Base-by-base conservation (phyloP, 2,329 filamentous ascomycete genomes). In the Pezicula radicicola region DNA sequence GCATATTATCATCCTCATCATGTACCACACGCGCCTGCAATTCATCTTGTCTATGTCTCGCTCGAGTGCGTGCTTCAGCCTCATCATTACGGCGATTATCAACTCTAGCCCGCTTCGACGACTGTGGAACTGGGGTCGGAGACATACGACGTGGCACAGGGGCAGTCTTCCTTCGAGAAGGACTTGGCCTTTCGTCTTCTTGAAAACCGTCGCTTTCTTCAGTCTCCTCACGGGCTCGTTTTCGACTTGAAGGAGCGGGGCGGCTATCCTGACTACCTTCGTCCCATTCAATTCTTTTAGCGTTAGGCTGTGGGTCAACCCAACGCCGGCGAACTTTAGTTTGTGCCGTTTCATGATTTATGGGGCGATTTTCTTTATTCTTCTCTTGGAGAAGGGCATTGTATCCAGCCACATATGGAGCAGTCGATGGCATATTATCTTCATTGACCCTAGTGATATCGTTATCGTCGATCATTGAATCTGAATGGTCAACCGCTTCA, bases 321-420 rank as follows among this genome's bases (percentile, higher is more conserved):
- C 60, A 44, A 13, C 55, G 59, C 37, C 48, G 39, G 50, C 48
- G 52, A 19, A 21, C 21, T 15, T 30, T 46, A 15, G 5, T 35
- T 40, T 52, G 40, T 2, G 44, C 42, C 10, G 27, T 19, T 18
- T 12, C 33, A 30, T 50, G n/a, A 30, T 25, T 8, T 9, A 49
- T 13, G 13, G 57, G 56, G 27, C 53, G 53, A 25, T 67, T 67
- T 43, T 67, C 65, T 50, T 67, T 67, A 18, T 66, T 64, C 39
- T 59, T 60, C 15, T 64, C 60, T 18, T 52, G 49, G 9, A 19
- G 51, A 15, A 45, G 51, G n/a, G 21, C 30, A 9, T 56, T 48
- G 43, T 54, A 57, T 15, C 3, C 40, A 6, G 18, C 30, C 8
- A 44, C 33, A 43, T 57, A 55, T 8, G 54, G 51, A 13, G 46